Evolutionary conservation across 1,139 yeast genomes (phyloP), one percentile per base, ranked within the genome.

Genomic region (Zygosaccharomyces sapae): DNA sequence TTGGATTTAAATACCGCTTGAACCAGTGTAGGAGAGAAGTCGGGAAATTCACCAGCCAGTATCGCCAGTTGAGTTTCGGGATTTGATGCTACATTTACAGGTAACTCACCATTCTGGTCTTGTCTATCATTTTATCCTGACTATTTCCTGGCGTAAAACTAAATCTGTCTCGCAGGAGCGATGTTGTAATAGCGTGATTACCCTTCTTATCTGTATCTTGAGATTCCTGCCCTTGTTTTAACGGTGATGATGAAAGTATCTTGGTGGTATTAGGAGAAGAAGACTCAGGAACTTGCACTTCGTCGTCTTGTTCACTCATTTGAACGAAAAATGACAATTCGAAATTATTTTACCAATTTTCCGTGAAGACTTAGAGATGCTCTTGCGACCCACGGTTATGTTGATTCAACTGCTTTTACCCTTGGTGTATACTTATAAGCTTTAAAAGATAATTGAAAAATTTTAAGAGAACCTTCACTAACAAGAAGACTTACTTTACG

Each of bases 1-100:
- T 80, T 81, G 30, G 77, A 75, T 43, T 78, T 81, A 59, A 81
- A 79, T 1, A 83, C 84, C 43, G 79, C 79, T 52, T 79, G 75
- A 33, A 83, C 73, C 52, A 80, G 76, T 30, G 79, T 72, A 5
- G 74, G 52, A 70, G 73, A 52, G 78, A 73, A 61, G 75, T 72
- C 47, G 71, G 77, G 61, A 73, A 75, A 68, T 75, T 63, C 66
- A 3, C 41, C 41, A 5, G 53, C 49, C 40, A 63, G 47, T 4
- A 37, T 39, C 5, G 52, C 48, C 8, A 60, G 47, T 24, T 53
- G 55, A 6, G 43, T 43, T 20, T 55, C 57, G 5, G 49, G 44
- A 31, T 45, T 43, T 7, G 41, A 44, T 3, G 45, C 33, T 29
- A 35, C 38, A 3, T 37, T 47, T 1, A 44, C 13, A 12, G 29